Base-by-base conservation (phyloP, 805 yeast species). In the Metschnikowia similis region DNA sequence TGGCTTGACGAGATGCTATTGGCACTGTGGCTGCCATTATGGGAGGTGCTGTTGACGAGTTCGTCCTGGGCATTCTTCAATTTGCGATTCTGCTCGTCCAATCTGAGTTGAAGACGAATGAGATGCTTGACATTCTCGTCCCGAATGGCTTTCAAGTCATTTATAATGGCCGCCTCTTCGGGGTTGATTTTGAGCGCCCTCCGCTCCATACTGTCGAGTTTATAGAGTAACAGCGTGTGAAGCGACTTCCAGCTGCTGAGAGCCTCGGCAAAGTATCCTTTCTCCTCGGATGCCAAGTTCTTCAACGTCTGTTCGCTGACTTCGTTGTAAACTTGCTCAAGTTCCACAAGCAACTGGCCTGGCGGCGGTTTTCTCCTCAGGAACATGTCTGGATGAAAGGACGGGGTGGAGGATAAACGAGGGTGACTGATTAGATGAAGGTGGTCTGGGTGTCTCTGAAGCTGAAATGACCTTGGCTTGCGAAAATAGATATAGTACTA, bases 201-300 rank as follows among this genome's bases (percentile, higher is more conserved):
- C 65, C 64, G 78, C 67, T 60, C 84, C 76, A 56, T 85, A 56
- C 48, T 63, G 52, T 83, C 87, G 39, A 84, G 66, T 56, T 80
- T 80, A 60, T 71, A 79, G 43, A 81, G 71, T 2, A 83, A 72
- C 43, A 79, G 76, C 1, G 87, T 81, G 54, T 83, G 88, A n/a
- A 87, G 66, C 2, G 82, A 71, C 55, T 82, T 85, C 91, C 92
- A 85, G 2, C 91, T 91, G 51, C 77, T 80, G 17, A 84, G 66
- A 2, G 90, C 86, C 14, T 77, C 80, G 45, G 73, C 77, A 41
- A 74, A 64, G 17, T 77, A 73, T 32, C 75, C 71, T 16, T 71
- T 69, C 51, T 85, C 85, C 58, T 86, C 90, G 16, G 82, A 61
- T 3, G 81, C 72, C 45, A 83, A 60, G 63, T 83, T 81, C 52